These are phyloP conservation scores for Kodamaea fungicola DNA, from an alignment of 1,139 yeast genomes.

Conservation along the genomic window DNA sequence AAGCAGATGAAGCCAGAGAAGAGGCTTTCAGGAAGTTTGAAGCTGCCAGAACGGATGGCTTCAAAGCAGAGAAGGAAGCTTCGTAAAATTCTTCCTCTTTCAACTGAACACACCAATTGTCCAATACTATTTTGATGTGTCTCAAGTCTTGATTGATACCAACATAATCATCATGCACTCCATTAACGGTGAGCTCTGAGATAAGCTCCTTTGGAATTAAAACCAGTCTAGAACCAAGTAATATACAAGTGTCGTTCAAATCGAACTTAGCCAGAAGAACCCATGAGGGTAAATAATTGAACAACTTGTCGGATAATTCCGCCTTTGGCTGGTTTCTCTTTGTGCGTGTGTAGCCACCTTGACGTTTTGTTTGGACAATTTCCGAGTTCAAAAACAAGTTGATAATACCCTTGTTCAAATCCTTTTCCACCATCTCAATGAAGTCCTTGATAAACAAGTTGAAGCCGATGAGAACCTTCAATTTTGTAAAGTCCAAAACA, in stretches of 20 bases:
- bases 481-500: constrained; percentile 25
- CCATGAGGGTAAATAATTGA: constrained; percentile 47
- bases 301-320: constrained; percentile 19
- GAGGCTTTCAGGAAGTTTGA: too few species aligned
- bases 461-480: constrained; percentile 32
- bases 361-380: constrained; percentile 13
- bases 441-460: constrained; percentile 26
- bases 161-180: constrained; percentile 38
- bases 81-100: constrained; percentile 8
- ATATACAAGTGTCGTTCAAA: constrained; percentile 28
- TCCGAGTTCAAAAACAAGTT: constrained; percentile 28
- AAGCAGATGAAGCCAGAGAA: constrained; percentile 13
- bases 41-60: constrained; percentile 2
- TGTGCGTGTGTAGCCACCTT: not conserved
- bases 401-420: constrained; percentile 27
- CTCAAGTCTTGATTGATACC: constrained; percentile 37
- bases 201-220: constrained; percentile 46
- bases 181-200: constrained; percentile 27
- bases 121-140: constrained; percentile 15
- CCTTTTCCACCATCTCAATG: constrained; percentile 23
- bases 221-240: constrained; percentile 59
- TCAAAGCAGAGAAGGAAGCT: not conserved
- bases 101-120: constrained; percentile 11
- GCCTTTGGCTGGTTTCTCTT: constrained; percentile 3
- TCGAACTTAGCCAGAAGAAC: constrained; percentile 34